Evolutionary conservation across 257 asterid genomes (phyloP).

Genomic region (Solanum neorickii): DNA sequence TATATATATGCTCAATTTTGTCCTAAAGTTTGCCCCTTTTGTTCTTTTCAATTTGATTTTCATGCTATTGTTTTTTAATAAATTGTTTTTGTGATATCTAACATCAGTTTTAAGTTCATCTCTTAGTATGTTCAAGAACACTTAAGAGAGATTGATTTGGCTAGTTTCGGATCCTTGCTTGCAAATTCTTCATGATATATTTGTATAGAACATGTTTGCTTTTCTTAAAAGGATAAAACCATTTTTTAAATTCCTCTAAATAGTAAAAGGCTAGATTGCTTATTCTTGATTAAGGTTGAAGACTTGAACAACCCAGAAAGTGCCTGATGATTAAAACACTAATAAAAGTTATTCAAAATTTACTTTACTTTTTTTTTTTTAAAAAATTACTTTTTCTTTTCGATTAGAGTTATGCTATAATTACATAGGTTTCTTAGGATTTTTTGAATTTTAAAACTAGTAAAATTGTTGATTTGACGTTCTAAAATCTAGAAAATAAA

Average conservation of each 20-base stretch:
- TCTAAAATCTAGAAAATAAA: background rate
- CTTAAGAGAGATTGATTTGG: background rate
- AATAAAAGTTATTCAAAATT: background rate
- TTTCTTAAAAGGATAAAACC: background rate
- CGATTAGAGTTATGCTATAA: background rate
- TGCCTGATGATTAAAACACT: background rate
- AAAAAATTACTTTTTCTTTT: background rate
- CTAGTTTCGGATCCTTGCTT: background rate
- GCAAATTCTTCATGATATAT: background rate
- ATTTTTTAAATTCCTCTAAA: background rate
- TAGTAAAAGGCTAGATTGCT: no score
- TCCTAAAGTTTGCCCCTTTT: no score
- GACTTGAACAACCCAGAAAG: background rate
- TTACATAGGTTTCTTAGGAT: background rate
- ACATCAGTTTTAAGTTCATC: no score
- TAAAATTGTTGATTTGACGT: background rate
- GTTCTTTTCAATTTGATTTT: no score
- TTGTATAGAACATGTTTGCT: background rate
- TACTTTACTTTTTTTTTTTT: background rate
- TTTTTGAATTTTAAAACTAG: background rate
- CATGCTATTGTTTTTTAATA: no score
- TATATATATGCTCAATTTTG: no score
- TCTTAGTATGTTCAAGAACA: no score
- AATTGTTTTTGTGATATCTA: no score
- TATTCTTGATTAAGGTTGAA: background rate